Evolutionary conservation across 257 asterid species (phyloP), one percentile per base, ranked within the genome.

Genomic region (Ilex asprella): DNA sequence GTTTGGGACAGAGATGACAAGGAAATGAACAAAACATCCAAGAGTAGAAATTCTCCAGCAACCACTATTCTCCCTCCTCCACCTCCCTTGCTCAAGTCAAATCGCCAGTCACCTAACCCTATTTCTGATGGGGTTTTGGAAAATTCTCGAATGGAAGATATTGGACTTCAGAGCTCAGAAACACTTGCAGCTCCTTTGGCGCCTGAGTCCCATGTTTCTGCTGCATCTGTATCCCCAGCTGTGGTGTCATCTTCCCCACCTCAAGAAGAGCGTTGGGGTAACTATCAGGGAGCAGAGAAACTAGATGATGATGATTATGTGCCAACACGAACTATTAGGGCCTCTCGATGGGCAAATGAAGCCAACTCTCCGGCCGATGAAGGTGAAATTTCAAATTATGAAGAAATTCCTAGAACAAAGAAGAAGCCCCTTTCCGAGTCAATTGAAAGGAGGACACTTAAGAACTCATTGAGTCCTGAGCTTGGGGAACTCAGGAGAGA

Each of bases 291-390:
- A 70, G 43, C 64, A 21, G 81, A 60, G 55, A 73, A 44, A 12
- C 35, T 68, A 10, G 79, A 83, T 16, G 84, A 77, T 46, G 84
- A 78, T 67, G 88, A 76, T 31, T 69, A 81, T 51, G 69, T 67
- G 63, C 71, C 85, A 11, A 65, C 78, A 6, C 74, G 80, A 43
- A 81, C 78, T 31, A 88, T 91, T 72, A 78, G 70, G 63, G 74
- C 87, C 30, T 91, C 95, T 47, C 86, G 98, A 15, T 91, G 98
- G 98, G 96, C 88, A 6, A 78, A 81, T 71, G 83, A 86, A 39
- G 88, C 81, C 39, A 81, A 76, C 56, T 84, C 90, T 0, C 93
- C 96, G 10, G 79, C 82, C 59, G 96, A 81, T 21, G 92, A 88
- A 77, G 94, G 92, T 67, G 90, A 76, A 71, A 75, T 86, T 61